A percentile compares a stretch with the other conserved stretches of the same genome.
These are phyloP conservation scores for Exophiala mesophila DNA, from an alignment of 2,329 filamentous ascomycete species.

Conservation along the genomic window DNA sequence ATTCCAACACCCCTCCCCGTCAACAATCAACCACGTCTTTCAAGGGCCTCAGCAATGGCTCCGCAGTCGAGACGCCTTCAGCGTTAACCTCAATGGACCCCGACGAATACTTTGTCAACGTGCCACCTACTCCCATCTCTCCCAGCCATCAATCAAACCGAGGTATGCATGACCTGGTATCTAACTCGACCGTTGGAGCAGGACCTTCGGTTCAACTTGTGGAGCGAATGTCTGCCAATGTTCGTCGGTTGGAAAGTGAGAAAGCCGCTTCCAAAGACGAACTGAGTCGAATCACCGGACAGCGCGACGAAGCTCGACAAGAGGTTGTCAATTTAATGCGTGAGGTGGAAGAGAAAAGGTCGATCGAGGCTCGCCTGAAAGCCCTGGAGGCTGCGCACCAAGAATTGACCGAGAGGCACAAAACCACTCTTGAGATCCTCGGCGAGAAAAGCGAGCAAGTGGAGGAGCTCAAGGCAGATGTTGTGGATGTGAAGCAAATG, in stretches of 20 bases:
- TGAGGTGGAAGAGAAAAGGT: constrained; percentile 68
- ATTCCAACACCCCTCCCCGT: constrained; percentile 37
- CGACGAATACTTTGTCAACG: constrained; percentile 41
- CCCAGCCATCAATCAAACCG: constrained; percentile 42
- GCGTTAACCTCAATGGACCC: constrained; percentile 45
- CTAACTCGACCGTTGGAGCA: constrained; percentile 81
- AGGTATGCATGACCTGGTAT: constrained; percentile 77
- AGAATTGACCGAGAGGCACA: constrained; percentile 70
- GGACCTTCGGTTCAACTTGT: constrained; percentile 93
- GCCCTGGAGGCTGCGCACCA: constrained; percentile 64
- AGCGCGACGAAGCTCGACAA: constrained; percentile 84
- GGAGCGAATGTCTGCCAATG: constrained; percentile 89
- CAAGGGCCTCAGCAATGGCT: constrained; percentile 36
- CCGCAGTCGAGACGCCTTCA: constrained; percentile 41
- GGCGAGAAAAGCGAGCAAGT: constrained; percentile 96
- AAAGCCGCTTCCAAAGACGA: constrained; percentile 88
- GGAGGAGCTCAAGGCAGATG: constrained; percentile 83
- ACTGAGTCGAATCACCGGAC: constrained; percentile 68
- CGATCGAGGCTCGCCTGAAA: constrained; percentile 55
- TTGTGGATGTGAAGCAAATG: constrained; percentile 90
- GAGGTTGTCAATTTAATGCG: constrained; percentile 90
- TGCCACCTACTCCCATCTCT: constrained; percentile 34
- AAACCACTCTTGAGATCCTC: constrained; percentile 87
- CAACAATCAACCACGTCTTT: constrained; percentile 44
- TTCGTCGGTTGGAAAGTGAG: constrained; percentile 84